These are phyloP conservation scores for Lactarius evosmus DNA, from an alignment of 768 basidiomycete species.

Conservation along the genomic window DNA sequence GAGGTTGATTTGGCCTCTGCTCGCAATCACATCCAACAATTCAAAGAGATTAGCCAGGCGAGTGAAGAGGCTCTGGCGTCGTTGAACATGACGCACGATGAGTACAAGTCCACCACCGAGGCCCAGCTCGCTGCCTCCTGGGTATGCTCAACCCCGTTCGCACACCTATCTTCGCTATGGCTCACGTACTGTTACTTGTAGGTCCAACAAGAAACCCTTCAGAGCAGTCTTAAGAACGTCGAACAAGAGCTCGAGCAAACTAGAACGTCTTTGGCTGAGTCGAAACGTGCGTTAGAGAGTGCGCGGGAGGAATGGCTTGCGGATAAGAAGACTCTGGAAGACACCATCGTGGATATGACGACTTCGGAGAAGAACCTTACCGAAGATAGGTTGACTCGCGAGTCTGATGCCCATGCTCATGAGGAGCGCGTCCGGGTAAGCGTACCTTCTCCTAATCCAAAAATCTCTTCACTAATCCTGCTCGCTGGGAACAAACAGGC, in stretches of 20 bases:
- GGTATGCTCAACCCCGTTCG: conserved; percentile 42
- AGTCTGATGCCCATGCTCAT: conserved; percentile 61
- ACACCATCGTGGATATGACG: conserved; percentile 76
- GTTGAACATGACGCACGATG: conserved; percentile 70
- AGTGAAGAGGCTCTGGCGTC: conserved; percentile 73
- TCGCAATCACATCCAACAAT: conserved; percentile 73
- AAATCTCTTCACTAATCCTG: conserved; percentile 7
- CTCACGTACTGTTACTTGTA: conserved; percentile 32
- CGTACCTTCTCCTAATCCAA: neutral
- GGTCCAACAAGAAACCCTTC: conserved; percentile 62
- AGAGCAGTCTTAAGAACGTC: conserved; percentile 55
- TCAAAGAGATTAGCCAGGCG: conserved; percentile 80
- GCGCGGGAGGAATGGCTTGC: conserved; percentile 68
- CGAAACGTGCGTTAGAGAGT: conserved; percentile 62
- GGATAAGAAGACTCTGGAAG: conserved; percentile 81
- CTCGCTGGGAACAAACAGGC: conserved; percentile 38
- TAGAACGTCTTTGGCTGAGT: conserved; percentile 49
- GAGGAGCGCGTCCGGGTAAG: conserved; percentile 68
- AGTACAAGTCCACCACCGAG: conserved; percentile 73
- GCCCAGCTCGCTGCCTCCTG: conserved; percentile 63
- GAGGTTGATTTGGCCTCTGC: conserved; percentile 74
- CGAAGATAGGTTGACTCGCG: conserved; percentile 58
- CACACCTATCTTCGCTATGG: neutral
- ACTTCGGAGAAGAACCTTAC: conserved; percentile 67
- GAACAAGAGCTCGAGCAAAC: conserved; percentile 53